Percentiles rank a stretch among this genome's conserved stretches.
These are phyloP conservation scores for Pseudogymnoascus sp. DNA, from an alignment of 2,329 filamentous ascomycete species.

Conservation along the genomic window DNA sequence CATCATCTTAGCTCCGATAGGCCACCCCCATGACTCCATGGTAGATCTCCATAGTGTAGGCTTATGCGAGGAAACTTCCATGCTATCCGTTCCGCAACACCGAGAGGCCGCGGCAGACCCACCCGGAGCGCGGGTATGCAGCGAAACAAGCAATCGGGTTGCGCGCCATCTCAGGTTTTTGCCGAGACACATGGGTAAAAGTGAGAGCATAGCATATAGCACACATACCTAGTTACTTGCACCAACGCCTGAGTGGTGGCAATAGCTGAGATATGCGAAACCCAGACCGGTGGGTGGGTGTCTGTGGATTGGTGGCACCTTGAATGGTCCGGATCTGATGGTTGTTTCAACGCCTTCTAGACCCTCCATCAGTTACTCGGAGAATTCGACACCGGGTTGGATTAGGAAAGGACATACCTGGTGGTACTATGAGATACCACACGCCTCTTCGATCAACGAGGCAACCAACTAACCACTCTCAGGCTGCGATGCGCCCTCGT, in stretches of 20 bases:
- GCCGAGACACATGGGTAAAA: neutral
- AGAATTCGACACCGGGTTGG: neutral
- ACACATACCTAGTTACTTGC: neutral
- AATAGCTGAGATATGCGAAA: neutral
- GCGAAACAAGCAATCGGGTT: neutral
- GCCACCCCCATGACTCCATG: neutral
- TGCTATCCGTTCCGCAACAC: neutral
- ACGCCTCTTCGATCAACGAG: neutral
- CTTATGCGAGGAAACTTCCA: conserved; percentile 3
- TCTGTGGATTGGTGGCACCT: neutral
- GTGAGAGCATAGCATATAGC: neutral
- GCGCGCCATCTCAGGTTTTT: neutral
- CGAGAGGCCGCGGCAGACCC: neutral
- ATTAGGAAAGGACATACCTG: neutral
- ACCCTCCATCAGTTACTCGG: neutral
- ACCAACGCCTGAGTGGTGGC: neutral
- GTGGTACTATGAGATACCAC: neutral
- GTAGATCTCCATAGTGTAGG: neutral
- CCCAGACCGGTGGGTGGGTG: neutral
- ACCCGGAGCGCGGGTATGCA: neutral
- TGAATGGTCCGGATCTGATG: neutral
- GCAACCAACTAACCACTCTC: neutral
- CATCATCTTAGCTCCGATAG: neutral
- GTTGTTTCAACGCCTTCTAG: neutral
- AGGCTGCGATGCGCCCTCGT: neutral